phyloP scores from a whole-genome alignment of 208 protist genomes.

The Trypanosoma mega region DNA sequence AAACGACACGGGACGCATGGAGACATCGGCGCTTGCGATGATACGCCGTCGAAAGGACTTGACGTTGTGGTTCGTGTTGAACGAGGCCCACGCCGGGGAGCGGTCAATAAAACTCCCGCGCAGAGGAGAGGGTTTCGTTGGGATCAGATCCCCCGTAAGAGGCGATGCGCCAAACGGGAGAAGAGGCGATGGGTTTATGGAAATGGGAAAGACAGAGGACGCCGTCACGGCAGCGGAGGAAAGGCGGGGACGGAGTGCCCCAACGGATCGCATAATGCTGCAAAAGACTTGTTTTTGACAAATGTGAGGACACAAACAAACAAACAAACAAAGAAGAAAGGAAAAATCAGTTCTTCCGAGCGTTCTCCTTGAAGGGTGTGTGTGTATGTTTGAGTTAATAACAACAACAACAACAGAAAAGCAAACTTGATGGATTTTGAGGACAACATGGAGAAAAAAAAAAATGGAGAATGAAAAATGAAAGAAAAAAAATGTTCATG shows the following conservation, averaged over 20 bases:
- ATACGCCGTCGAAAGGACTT: slow-evolving; percentile 66
- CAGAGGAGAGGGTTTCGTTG: slow-evolving; percentile 31
- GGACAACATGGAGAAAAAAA: background rate
- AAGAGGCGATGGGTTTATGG: background rate
- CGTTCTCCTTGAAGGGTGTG: background rate
- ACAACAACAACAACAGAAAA: slow-evolving; percentile 1
- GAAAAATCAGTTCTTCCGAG: slow-evolving; percentile 2
- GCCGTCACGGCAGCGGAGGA: slow-evolving; percentile 6
- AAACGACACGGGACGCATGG: slow-evolving; percentile 57
- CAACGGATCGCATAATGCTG: background rate
- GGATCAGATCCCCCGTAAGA: slow-evolving; percentile 5
- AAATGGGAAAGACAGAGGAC: slow-evolving; percentile 32
- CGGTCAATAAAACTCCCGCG: slow-evolving; percentile 71
- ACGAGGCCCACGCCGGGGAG: slow-evolving; percentile 30
- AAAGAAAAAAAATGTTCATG: too few species aligned
- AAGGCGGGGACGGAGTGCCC: slow-evolving; percentile 6
- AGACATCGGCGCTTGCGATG: slow-evolving; percentile 63
- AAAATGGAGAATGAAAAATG: too few species aligned
- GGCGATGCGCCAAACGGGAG: background rate
- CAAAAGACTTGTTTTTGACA: slow-evolving; percentile 1
- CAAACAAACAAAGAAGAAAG: background rate
- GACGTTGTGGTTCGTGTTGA: slow-evolving; percentile 52
- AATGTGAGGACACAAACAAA: background rate
- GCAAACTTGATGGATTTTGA: background rate
- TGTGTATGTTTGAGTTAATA: background rate